These are phyloP conservation scores for Aspergillus haitiensis DNA, from an alignment of 495 filamentous ascomycete genomes.

Conservation along the genomic window DNA sequence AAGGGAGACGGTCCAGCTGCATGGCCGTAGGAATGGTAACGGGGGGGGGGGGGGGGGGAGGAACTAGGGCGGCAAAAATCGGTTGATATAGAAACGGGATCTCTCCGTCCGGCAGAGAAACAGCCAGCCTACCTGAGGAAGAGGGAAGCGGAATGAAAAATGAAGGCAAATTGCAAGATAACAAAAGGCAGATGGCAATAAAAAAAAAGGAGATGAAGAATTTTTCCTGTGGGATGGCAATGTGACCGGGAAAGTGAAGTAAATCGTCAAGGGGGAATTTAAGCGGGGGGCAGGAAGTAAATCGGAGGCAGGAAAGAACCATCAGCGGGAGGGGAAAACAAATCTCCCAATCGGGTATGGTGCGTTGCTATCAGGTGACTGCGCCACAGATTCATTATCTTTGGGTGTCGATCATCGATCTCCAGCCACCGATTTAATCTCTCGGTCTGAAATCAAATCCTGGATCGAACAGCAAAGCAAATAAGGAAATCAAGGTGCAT, in stretches of 20 bases:
- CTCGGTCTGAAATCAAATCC: too few species aligned
- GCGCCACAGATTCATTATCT: slow-evolving; percentile 23
- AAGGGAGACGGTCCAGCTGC: slow-evolving; percentile 25
- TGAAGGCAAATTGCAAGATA: not conserved
- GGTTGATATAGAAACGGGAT: slow-evolving; percentile 34
- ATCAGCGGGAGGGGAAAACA: slow-evolving; percentile 37
- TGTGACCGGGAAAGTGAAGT: slow-evolving; percentile 1
- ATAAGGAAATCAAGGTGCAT: too few species aligned
- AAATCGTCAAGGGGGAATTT: slow-evolving; percentile 22
- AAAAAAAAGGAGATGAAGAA: slow-evolving; percentile 6
- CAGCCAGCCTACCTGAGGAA: slow-evolving; percentile 1
- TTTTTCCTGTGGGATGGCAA: not conserved
- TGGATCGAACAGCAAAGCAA: too few species aligned
- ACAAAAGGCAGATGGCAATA: not conserved
- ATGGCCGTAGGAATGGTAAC: slow-evolving; percentile 26
- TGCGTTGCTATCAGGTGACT: slow-evolving; percentile 32
- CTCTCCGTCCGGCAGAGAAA: slow-evolving; percentile 20
- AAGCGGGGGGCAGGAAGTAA: slow-evolving; percentile 30
- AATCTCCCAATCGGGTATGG: slow-evolving; percentile 46
- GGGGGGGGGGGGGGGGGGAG: slow-evolving; percentile 9
- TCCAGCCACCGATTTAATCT: slow-evolving; percentile 10
- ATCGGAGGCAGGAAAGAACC: slow-evolving; percentile 27
- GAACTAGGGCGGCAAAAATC: slow-evolving; percentile 20
- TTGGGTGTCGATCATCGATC: slow-evolving; percentile 22
- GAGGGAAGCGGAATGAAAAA: slow-evolving; percentile 1